Evolutionary conservation across 2,329 filamentous ascomycete species (phyloP).

Genomic region (Cladosporium sp.): DNA sequence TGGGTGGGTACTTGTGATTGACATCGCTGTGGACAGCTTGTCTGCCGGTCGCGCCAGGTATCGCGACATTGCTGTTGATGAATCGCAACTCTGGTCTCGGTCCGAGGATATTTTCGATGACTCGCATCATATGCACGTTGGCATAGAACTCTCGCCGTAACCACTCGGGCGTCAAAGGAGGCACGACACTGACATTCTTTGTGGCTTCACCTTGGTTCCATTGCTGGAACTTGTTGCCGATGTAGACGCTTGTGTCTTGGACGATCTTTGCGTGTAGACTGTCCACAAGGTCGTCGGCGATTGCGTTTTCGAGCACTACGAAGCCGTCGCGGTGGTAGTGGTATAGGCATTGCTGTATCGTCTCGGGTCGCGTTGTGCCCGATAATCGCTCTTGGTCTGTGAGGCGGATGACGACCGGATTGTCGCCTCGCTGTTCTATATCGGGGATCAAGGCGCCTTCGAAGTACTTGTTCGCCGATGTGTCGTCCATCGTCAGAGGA

Average conservation of each 20-base stretch:
- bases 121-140: slow-evolving; percentile 16
- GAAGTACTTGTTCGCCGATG: not conserved
- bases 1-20: slow-evolving; percentile 30
- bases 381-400: slow-evolving; percentile 12
- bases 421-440: slow-evolving; percentile 12
- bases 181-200: slow-evolving; percentile 20
- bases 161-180: slow-evolving; percentile 17
- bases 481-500: not conserved
- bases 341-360: slow-evolving; percentile 14
- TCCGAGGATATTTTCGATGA: slow-evolving; percentile 26
- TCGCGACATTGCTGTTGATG: slow-evolving; percentile 33
- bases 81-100: slow-evolving; percentile 30
- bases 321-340: slow-evolving; percentile 30
- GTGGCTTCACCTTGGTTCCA: slow-evolving; percentile 20
- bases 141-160: slow-evolving; percentile 21
- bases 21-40: slow-evolving; percentile 34
- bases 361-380: slow-evolving; percentile 10
- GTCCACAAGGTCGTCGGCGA: slow-evolving; percentile 18
- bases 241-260: slow-evolving; percentile 14
- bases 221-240: slow-evolving; percentile 14
- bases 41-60: slow-evolving; percentile 21
- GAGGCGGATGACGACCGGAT: slow-evolving; percentile 14
- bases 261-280: slow-evolving; percentile 18
- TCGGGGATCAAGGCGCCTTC: slow-evolving; percentile 13
- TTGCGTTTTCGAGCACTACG: slow-evolving; percentile 31